Evolutionary conservation across 1,284 basidiomycete genomes (phyloP), one percentile per base, ranked within the genome.

Genomic region (Naganishia cerealis): DNA sequence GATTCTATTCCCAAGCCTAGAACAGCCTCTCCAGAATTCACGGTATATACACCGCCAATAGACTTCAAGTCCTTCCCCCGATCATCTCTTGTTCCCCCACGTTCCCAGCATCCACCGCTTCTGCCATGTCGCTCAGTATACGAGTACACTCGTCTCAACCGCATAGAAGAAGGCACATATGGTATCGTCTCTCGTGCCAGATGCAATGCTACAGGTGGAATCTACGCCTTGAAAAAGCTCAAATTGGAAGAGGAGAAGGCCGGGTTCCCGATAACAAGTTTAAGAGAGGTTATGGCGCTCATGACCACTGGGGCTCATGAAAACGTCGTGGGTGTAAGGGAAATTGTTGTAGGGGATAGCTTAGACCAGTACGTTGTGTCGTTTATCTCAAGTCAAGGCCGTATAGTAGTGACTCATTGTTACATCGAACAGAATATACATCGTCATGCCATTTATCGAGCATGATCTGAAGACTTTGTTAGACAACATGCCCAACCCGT

Each of bases 361-460:
- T 82, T 99, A 75, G 98, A 94, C 72, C 95, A 99, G 94, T 97
- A 81, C 84, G 94, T 88, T 70, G 33, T 21, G 24, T 24, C 33
- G n/a, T 21, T 33, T 18, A 15, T 42, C 16, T 6, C 2, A 15
- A 59, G 6, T 39, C 21, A 33, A 8, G 18, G 42, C 33, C 18
- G 21, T 24, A 54, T 29, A 18, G 8, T 43, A 21, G 18, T 18
- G 18, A 18, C 24, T 43, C 8, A 26, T 39, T 10, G 2, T 53
- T 36, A 21, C 36, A 4, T 26, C 36, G 15, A 24, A 21, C 83
- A 94, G 92, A 83, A 92, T 98, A 66, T 99, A 94, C 81, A 93
- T 99, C 71, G 94, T 97, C 39, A 98, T 98, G 94, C 95, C 98
- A 76, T 99, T 99, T 77, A 94, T 99, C 77, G 96, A 99, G 81